Base-by-base conservation (phyloP, 2,329 filamentous ascomycete genomes). In the Rutstroemia sp. region DNA sequence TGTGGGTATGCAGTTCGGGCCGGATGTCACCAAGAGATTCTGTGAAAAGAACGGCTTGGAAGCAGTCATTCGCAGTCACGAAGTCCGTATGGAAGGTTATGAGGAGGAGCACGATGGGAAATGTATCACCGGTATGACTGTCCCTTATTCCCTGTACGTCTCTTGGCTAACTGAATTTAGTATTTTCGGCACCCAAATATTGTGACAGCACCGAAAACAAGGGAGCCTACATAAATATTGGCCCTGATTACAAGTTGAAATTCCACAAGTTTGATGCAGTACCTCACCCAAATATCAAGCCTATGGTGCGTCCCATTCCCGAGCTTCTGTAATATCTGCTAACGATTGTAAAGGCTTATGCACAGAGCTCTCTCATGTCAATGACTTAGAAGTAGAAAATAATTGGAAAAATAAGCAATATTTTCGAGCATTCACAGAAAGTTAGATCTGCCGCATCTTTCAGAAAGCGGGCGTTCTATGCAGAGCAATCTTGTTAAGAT, bases 71-170 rank as follows among this genome's bases (percentile, higher is more conserved):
- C 87, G 94, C 66, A 96, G 91, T 69, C 94, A 99, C 75, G 94
- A 99, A 72, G 94, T 99, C 27, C 85, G 94, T 66, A 99, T 99
- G 94, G 92, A 94, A 59, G 94, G 94, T n/a, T 99, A 97, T 69
- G 92, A 99, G 71, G 88, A 96, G 64, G 92, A 99, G 77, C 94
- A 99, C 71, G 88, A 94, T 66, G 94, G 92, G 62, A 86, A 84
- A 66, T 99, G 94, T 71, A 96, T 99, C 66, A 99, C 94, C 48
- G 87, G 87, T 89, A 78, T 63, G 79, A 72, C 50, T 10, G 54
- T 16, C 23, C 46, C 30, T 41, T 18, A 18, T 19, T 34, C 16
- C 16, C 19, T 14, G 2, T 37, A 42, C 48, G 23, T 5, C 14
- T 12, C 23, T 18, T 16, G 25, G 44, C 44, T 45, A 49, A 52